Base-by-base conservation (phyloP, 23 red algal species). In the Cyanidium caldarium region DNA sequence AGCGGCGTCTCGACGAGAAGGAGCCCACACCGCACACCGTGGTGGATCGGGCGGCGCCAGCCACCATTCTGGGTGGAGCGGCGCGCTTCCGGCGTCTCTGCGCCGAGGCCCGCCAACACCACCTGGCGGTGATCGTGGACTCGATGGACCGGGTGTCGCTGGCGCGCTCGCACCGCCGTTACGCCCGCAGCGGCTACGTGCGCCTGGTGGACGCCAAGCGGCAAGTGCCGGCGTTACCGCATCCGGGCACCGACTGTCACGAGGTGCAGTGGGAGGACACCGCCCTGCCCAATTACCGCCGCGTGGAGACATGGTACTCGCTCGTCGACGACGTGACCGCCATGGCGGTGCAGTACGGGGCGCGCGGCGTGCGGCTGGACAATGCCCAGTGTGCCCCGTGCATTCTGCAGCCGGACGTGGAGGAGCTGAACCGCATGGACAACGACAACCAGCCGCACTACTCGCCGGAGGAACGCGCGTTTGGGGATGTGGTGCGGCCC, bases 191-290 rank as follows among this genome's bases (percentile, higher is more conserved):
- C 26, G 67, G 87, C 25, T 75, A 68, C 23, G 92, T 98, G 33
- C 72, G 83, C 57, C 88, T 84, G 5, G 56, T 82, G 5, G 81
- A 78, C 41, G 40, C 56, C 14, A 61, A 61, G 31, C 70, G 78
- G 40, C 83, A 84, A 10, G 76, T 86, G 67, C 83, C 79, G 26
- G 51, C 51, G 7, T 38, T 88, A 19, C 76, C 84, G 28, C 92
- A 98, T 66, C 84, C 92, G 1, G 92, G 92, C 7, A 98, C 92
- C 1, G 92, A 98, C 82, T 84, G 84, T 1, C 73, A 84, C 2
- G 83, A 89, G 45, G 78, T 85, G 33, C 85, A 88, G 46, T 98
- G 92, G 92, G 83, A 88, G 45, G 82, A 98, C 33, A 79, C 92
- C 19, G 85, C 78, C 29, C 68, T 98, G 31, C 77, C 88, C 1